Base-by-base conservation (phyloP, 2,329 filamentous ascomycete species). In the Talaromyces funiculosus region DNA sequence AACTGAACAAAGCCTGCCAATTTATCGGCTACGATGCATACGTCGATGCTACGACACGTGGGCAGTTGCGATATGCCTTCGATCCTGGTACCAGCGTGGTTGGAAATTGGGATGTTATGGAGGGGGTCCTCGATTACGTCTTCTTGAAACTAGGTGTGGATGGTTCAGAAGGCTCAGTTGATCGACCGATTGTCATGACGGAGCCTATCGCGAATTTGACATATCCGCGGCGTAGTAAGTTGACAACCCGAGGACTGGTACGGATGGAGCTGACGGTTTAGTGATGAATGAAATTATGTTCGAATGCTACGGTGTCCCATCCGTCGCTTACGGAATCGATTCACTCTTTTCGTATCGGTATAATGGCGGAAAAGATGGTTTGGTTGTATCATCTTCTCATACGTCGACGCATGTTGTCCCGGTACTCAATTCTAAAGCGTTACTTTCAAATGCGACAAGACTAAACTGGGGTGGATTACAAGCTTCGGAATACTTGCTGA, bases 271-370 rank as follows among this genome's bases (percentile, higher is more conserved):
- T 57, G 51, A 20, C 42, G 18, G 58, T 61, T 57, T 66, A 96
- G 91, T 90, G 67, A 97, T 97, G 93, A 96, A 90, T 45, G 94
- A 99, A 72, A 93, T 97, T 59, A 80, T 99, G 10, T 99, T 97
- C 73, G 94, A 99, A 75, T 95, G 92, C 76, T 99, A 99, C 74
- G 85, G 86, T 62, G 92, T 90, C 10, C 93, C 94, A 0, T 93
- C 90, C 1, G 83, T 97, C 26, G 90, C 92, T 18, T 97, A 94
- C 75, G 94, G 94, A 56, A 92, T 99, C 77, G 94, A 99, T 75
- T 95, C 92, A 10, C 84, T 99, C 33, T 99, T 99, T 78, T 95
- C 93, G 20, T 99, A 96, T 78, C 83, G 88, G 63, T 90, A 96
- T 78, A 99, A 99, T 73, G 86, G 89, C 63, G 94, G 94, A 64